phyloP scores from a whole-genome alignment of 179 eudicot species.

The Silene vulgaris region DNA sequence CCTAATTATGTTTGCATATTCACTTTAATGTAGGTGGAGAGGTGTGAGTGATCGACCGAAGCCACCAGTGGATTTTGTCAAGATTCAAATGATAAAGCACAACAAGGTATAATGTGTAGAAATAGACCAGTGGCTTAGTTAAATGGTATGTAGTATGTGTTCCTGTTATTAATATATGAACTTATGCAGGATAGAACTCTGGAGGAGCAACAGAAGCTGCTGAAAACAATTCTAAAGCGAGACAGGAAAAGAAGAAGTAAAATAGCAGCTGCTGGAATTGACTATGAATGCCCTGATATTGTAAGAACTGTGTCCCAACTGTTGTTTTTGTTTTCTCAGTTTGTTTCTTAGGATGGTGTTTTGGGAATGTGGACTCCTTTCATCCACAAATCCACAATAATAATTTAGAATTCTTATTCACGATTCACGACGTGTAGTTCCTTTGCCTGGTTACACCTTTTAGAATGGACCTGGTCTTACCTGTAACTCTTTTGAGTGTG shows the following conservation, averaged over 20 bases:
- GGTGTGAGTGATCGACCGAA: slow-evolving; percentile 43
- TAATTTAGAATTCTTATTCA: neutral
- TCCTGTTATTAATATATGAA: slow-evolving; percentile 5
- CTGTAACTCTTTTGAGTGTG: neutral
- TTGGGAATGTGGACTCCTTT: neutral
- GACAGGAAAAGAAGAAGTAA: slow-evolving; percentile 59
- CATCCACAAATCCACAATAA: neutral
- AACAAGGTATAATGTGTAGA: slow-evolving; percentile 47
- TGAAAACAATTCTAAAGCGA: slow-evolving; percentile 55
- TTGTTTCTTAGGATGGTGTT: neutral
- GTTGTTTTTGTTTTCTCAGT: neutral
- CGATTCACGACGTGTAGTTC: neutral
- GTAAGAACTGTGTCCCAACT: slow-evolving; percentile 36
- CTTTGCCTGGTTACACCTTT: neutral
- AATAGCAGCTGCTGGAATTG: slow-evolving; percentile 77
- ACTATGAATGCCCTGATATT: slow-evolving; percentile 70
- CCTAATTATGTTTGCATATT: slow-evolving; percentile 6
- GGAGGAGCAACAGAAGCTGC: slow-evolving; percentile 63
- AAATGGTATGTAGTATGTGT: neutral
- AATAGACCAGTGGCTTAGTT: neutral
- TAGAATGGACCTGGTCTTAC: neutral
- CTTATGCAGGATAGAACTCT: slow-evolving; percentile 57
- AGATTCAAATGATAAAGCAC: slow-evolving; percentile 54
- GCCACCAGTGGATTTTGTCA: slow-evolving; percentile 51
- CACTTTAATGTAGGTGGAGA: slow-evolving; percentile 54